Percentiles rank a stretch among this genome's conserved stretches.
Conservation (phyloP, 1,284 basidiomycete genomes). For the Afroboletus lepidellus region DNA sequence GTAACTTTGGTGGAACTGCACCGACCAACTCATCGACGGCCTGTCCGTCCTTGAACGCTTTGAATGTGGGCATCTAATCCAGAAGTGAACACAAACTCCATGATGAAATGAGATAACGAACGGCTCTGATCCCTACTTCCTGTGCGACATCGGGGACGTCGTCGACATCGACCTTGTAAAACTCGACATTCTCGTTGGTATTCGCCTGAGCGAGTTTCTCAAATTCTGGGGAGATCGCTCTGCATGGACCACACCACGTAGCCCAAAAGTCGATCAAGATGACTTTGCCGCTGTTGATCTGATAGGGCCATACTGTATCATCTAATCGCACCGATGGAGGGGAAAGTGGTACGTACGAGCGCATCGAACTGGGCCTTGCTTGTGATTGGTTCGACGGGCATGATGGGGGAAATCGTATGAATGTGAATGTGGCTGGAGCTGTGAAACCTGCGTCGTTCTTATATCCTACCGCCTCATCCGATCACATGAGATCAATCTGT, state of each 20-base stretch:
- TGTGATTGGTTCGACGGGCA: constrained; percentile 6
- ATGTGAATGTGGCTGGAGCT: neutral
- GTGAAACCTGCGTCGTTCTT: neutral
- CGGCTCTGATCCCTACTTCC: constrained; percentile 55
- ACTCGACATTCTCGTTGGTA: constrained; percentile 43
- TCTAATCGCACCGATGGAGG: neutral
- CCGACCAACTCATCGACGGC: neutral
- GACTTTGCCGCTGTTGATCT: constrained; percentile 34
- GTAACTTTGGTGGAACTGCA: neutral
- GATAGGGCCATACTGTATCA: neutral
- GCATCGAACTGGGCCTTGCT: constrained; percentile 11
- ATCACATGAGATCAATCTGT: neutral
- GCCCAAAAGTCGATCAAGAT: constrained; percentile 63
- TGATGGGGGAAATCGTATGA: constrained; percentile 2
- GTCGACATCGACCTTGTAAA: constrained; percentile 73
- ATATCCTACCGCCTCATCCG: neutral
- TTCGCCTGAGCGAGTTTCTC: constrained; percentile 44
- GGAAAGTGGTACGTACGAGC: constrained; percentile 12
- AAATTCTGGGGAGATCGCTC: constrained; percentile 65
- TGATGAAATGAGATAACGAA: constrained; percentile 20
- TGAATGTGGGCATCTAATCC: constrained; percentile 73
- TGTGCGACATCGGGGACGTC: constrained; percentile 37
- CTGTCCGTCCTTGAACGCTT: neutral
- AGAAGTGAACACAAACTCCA: neutral
- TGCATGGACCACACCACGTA: constrained; percentile 64